A percentile compares a stretch with the other conserved stretches of the same genome.
phyloP scores from a whole-genome alignment of 257 asterid genomes.

The Echium plantagineum region DNA sequence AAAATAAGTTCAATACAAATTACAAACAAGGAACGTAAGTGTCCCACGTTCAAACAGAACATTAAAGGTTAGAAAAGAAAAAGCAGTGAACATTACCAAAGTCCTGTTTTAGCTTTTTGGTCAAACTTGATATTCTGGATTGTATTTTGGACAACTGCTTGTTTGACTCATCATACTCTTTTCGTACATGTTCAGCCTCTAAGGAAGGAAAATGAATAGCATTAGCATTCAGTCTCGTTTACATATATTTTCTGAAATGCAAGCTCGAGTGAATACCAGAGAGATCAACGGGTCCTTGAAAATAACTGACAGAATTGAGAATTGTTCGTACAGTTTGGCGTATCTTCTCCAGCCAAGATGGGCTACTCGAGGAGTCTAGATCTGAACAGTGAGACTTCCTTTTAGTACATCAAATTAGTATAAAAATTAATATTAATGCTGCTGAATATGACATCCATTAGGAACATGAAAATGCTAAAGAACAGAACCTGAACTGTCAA shows the following conservation, averaged over 20 bases:
- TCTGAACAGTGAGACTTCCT: slow-evolving; percentile 36
- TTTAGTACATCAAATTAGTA: slow-evolving; percentile 8
- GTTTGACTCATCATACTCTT: slow-evolving; percentile 75
- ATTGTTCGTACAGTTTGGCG: slow-evolving; percentile 53
- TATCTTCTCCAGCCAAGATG: slow-evolving; percentile 88
- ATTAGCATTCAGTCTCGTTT: slow-evolving; percentile 16
- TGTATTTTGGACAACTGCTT: slow-evolving; percentile 74
- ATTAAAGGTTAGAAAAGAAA: not conserved
- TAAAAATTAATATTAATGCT: slow-evolving; percentile 3
- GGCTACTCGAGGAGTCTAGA: slow-evolving; percentile 33
- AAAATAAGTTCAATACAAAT: slow-evolving; percentile 2
- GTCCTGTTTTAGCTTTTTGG: slow-evolving; percentile 73
- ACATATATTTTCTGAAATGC: slow-evolving; percentile 4
- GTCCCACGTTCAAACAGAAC: not conserved
- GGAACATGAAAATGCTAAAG: not conserved
- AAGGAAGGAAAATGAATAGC: slow-evolving; percentile 21
- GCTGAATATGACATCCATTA: slow-evolving; percentile 3
- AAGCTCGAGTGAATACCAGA: slow-evolving; percentile 52
- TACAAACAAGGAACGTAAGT: not conserved
- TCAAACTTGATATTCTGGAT: slow-evolving; percentile 82
- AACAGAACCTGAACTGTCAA: slow-evolving; percentile 53
- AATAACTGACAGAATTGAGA: slow-evolving; percentile 60
- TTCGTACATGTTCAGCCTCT: slow-evolving; percentile 82
- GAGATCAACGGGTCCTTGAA: slow-evolving; percentile 70
- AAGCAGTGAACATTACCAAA: slow-evolving; percentile 42